Base-by-base conservation (phyloP, 139 green algal species). In the Chlorella sp. region DNA sequence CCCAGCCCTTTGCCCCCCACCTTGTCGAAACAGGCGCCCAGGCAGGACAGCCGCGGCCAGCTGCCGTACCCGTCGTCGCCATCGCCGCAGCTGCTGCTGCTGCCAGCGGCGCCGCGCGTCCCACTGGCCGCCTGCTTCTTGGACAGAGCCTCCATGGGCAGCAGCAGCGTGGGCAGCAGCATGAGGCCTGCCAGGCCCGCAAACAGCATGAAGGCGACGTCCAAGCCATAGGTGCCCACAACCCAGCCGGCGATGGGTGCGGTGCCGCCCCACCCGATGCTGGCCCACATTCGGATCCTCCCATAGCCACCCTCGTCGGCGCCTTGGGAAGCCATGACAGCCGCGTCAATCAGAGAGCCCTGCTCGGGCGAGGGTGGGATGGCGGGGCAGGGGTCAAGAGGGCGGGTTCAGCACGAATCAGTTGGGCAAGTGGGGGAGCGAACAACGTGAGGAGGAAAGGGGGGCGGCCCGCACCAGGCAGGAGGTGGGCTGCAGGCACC, bases 271-370 rank as follows among this genome's bases (percentile, higher is more conserved):
- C 89, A 92, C n/a, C 83, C 89, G 5, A 92, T 34, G 42, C 48
- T 83, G 0, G 84, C 89, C 75, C 76, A 92, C 71, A 91, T 57
- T 11, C 75, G 60, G 28, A 64, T 61, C 5, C 76, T 57, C 3
- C 89, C 89, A 26, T 92, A 92, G 22, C 73, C 86, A 18, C 89
- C 89, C 5, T 91, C 80, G 34, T 92, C 86, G 48, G 48, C 48
- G 48, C 48, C 48, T 32, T 69, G 69, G 53, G 85, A 40, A 18
- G 89, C 84, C 69, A 87, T 69, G 24, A 92, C 71, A 0, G 83
- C 86, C 5, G 75, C 60, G 28, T 92, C 89, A 0, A 90, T 32
- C 1, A 92, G 37, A 0, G 79, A 57, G 37, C 82, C 81, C 75
- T 81, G 75, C 12, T 2, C 64, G 64, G 64, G 64, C 11, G 64